Evolutionary conservation across 495 filamentous ascomycete species (phyloP).

Genomic region (Haplographium delicatum): DNA sequence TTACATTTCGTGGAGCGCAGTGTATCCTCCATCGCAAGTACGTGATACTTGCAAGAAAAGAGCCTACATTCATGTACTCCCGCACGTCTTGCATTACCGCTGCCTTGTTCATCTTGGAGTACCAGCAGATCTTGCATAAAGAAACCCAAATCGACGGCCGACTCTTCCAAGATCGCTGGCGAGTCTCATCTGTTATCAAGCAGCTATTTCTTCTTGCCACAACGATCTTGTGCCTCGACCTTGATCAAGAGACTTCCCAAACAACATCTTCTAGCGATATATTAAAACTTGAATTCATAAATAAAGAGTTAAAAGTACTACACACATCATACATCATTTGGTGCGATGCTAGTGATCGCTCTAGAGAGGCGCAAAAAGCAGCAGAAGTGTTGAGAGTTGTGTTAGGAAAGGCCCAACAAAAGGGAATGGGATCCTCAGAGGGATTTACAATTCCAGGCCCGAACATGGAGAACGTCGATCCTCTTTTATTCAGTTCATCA

Average conservation of each 20-base stretch:
- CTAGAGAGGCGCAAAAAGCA: too few species aligned
- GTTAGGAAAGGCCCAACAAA: too few species aligned
- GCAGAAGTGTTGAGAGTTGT: too few species aligned
- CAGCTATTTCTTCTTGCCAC: slow-evolving; percentile 40
- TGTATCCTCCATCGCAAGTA: slow-evolving; percentile 70
- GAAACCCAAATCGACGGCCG: slow-evolving; percentile 31
- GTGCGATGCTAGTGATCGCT: too few species aligned
- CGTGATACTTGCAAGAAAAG: slow-evolving; percentile 48
- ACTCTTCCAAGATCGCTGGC: slow-evolving; percentile 35
- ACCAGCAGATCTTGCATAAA: slow-evolving; percentile 32
- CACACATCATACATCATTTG: neutral
- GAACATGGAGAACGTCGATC: too few species aligned
- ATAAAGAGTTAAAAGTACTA: neutral
- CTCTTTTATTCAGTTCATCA: too few species aligned
- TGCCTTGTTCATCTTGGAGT: slow-evolving; percentile 53
- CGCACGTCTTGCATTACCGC: slow-evolving; percentile 62
- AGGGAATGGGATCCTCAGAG: too few species aligned
- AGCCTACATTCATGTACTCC: slow-evolving; percentile 61
- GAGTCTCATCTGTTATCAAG: slow-evolving; percentile 33
- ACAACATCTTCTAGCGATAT: neutral
- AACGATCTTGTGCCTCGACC: slow-evolving; percentile 35
- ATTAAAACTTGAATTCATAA: neutral
- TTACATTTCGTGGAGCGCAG: slow-evolving; percentile 64
- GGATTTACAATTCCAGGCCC: too few species aligned
- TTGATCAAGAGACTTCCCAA: neutral